These are phyloP conservation scores for Dimargaris verticillata DNA, from an alignment of 192 early-diverging fungal species.

Conservation along the genomic window DNA sequence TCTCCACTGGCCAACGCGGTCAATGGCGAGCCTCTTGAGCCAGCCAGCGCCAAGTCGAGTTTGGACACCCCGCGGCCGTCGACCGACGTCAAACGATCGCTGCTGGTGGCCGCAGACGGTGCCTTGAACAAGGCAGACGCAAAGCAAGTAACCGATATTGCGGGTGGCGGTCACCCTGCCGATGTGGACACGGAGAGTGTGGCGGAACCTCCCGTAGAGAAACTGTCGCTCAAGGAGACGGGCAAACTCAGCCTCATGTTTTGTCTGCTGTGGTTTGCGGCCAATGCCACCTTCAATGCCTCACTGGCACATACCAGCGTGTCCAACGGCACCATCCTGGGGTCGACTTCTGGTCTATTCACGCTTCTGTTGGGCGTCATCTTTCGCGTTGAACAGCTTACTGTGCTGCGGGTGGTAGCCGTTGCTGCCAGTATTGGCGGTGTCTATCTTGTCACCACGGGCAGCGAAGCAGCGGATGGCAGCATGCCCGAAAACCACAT, in stretches of 20 bases:
- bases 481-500: slow-evolving; percentile 13
- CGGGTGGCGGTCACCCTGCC: not conserved
- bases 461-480: slow-evolving; percentile 10
- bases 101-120: not conserved
- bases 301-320: slow-evolving; percentile 59
- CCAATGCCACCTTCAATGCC: slow-evolving; percentile 55
- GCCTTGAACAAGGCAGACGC: not conserved
- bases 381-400: slow-evolving; percentile 42
- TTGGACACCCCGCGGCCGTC: not conserved
- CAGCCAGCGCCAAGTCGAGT: not conserved
- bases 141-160: not conserved
- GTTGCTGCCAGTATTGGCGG: slow-evolving; percentile 45
- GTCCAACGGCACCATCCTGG: slow-evolving; percentile 54
- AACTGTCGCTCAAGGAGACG: slow-evolving; percentile 27
- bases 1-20: no score
- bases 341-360: slow-evolving; percentile 59
- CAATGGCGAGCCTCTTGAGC: no score
- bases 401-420: slow-evolving; percentile 30
- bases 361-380: slow-evolving; percentile 48
- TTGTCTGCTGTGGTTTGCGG: slow-evolving; percentile 67
- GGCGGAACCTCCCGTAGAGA: not conserved
- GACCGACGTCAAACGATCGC: not conserved
- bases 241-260: slow-evolving; percentile 44
- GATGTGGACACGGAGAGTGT: not conserved
- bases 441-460: slow-evolving; percentile 38